A percentile compares a stretch with the other conserved stretches of the same genome.
These are phyloP conservation scores for Cordyceps tenuipes DNA, from an alignment of 2,329 filamentous ascomycete species.

Conservation along the genomic window DNA sequence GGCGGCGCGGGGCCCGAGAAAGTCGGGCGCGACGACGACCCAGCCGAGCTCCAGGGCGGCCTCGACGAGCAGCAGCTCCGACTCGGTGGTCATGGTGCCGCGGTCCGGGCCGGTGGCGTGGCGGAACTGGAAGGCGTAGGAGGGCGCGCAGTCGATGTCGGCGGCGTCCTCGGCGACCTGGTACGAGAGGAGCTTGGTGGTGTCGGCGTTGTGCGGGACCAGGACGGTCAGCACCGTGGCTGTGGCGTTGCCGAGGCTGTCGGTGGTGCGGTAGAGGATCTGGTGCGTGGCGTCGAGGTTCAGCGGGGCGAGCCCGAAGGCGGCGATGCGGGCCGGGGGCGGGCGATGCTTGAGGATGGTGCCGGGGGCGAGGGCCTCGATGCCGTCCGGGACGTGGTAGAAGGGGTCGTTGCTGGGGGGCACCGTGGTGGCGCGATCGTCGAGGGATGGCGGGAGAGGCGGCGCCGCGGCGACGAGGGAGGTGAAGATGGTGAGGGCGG, in stretches of 20 bases:
- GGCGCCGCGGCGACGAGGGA: not conserved
- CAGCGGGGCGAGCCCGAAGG: conserved; percentile 14
- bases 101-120: conserved; percentile 24
- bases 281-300: conserved; percentile 21
- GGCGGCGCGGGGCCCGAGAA: conserved; percentile 34
- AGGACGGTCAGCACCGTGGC: conserved; percentile 32
- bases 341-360: conserved; percentile 17
- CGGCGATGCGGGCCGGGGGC: conserved; percentile 17
- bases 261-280: conserved; percentile 32
- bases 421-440: not conserved
- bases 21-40: conserved; percentile 40
- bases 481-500: not conserved
- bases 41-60: conserved; percentile 32
- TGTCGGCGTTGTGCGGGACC: conserved; percentile 24
- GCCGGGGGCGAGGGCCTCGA: conserved; percentile 14
- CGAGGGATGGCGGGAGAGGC: not conserved
- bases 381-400: conserved; percentile 16
- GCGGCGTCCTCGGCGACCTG: conserved; percentile 33
- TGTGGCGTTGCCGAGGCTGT: conserved; percentile 26
- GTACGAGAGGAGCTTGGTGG: conserved; percentile 30
- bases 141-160: conserved; percentile 26
- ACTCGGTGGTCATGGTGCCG: conserved; percentile 23
- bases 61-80: conserved; percentile 18
- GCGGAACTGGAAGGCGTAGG: conserved; percentile 18
- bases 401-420: conserved; percentile 19